phyloP scores from a whole-genome alignment of 2,329 filamentous ascomycete species.

The Monosporascus sp. region DNA sequence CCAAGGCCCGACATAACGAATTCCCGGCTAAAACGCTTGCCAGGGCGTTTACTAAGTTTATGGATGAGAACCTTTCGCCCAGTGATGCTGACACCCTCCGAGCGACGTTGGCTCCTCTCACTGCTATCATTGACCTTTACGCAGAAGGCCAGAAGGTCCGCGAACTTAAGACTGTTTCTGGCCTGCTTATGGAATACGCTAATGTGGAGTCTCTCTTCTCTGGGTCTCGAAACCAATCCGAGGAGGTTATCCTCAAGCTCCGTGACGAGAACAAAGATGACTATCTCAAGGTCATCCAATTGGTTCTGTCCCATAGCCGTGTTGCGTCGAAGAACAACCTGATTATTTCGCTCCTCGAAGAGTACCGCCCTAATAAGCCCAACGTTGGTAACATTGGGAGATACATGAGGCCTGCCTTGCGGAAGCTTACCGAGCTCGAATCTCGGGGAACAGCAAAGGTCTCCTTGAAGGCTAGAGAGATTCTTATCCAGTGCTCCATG shows the following conservation, averaged over 20 bases:
- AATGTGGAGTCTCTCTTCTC: constrained; percentile 84
- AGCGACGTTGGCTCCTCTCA: constrained; percentile 67
- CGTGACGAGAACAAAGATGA: constrained; percentile 97
- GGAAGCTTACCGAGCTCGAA: constrained; percentile 85
- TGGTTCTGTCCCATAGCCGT: constrained; percentile 87
- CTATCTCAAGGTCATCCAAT: constrained; percentile 76
- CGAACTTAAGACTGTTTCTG: constrained; percentile 77
- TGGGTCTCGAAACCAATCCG: constrained; percentile 76
- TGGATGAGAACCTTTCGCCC: constrained; percentile 76
- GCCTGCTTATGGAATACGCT: constrained; percentile 75
- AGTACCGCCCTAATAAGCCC: constrained; percentile 93
- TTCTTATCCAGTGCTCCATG: constrained; percentile 94
- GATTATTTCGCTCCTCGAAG: constrained; percentile 82
- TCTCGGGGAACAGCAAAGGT: constrained; percentile 86
- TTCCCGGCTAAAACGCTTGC: constrained; percentile 86
- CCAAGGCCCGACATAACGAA: constrained; percentile 71
- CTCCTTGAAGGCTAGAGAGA: constrained; percentile 91
- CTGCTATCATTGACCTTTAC: constrained; percentile 74
- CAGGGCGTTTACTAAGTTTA: constrained; percentile 81
- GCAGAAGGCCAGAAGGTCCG: constrained; percentile 83
- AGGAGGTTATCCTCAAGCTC: constrained; percentile 88
- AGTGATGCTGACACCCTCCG: constrained; percentile 70
- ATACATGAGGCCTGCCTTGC: constrained; percentile 75
- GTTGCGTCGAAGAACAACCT: constrained; percentile 93
- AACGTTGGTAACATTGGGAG: constrained; percentile 83